Evolutionary conservation across 1,139 yeast genomes (phyloP).

Genomic region (Yamadazyma songkhlaensis): DNA sequence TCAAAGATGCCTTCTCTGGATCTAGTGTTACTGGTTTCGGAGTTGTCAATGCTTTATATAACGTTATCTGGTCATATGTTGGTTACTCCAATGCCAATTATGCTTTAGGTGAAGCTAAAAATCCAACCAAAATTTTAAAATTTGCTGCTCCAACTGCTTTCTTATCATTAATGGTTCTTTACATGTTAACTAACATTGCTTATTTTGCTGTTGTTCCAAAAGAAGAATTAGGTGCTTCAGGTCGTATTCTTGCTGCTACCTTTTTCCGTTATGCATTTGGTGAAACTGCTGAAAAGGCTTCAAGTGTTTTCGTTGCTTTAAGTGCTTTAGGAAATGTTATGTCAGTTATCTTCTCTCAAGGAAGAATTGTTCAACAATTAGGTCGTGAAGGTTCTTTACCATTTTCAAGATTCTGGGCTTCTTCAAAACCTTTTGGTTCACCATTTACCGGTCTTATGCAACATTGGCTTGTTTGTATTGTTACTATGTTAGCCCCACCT

Average conservation of each 20-base stretch:
- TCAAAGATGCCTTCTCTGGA: slow-evolving; percentile 59
- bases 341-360: slow-evolving; percentile 49
- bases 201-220: slow-evolving; percentile 57
- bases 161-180: slow-evolving; percentile 64
- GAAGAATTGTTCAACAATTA: slow-evolving; percentile 47
- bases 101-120: slow-evolving; percentile 75
- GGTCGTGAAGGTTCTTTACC: slow-evolving; percentile 51
- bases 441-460: slow-evolving; percentile 59
- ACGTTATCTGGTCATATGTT: slow-evolving; percentile 77
- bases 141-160: slow-evolving; percentile 49
- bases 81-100: slow-evolving; percentile 79
- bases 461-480: slow-evolving; percentile 52
- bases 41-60: slow-evolving; percentile 72
- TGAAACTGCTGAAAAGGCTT: slow-evolving; percentile 44
- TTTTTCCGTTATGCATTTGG: slow-evolving; percentile 48
- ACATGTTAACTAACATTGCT: slow-evolving; percentile 58
- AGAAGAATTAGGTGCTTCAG: slow-evolving; percentile 40
- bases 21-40: slow-evolving; percentile 68
- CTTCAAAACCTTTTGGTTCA: slow-evolving; percentile 41
- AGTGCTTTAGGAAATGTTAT: slow-evolving; percentile 49
- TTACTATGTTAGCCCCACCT: slow-evolving; percentile 48
- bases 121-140: slow-evolving; percentile 42
- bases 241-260: slow-evolving; percentile 46
- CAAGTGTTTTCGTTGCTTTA: slow-evolving; percentile 48
- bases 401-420: slow-evolving; percentile 43